Base-by-base conservation (phyloP, 805 yeast species). In the Kodamaea fukazawae region DNA sequence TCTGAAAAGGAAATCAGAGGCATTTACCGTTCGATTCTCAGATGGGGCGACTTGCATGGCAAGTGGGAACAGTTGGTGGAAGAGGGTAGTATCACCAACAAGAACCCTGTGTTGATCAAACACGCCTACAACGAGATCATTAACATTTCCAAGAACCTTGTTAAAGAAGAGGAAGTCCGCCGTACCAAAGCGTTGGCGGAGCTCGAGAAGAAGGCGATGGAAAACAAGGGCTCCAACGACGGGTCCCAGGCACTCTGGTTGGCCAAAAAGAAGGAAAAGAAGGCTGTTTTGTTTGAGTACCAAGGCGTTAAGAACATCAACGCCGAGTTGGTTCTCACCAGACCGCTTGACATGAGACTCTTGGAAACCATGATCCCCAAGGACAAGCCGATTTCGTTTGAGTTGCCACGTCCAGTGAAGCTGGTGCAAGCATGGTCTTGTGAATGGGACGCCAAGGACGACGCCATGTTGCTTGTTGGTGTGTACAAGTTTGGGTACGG, bases 401-500 rank as follows among this genome's bases (percentile, higher is more conserved):
- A 70, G 42, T 71, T 93, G 28, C 75, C 73, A 6, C 69, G 65
- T 42, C 66, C 71, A 10, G 85, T 93, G 13, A 90, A 90, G 63
- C 79, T 82, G 16, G 98, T 89, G 7, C 81, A 80, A 54, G 91
- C 86, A 32, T 93, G 99, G 99, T 76, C 78, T 38, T 86, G 96
- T 52, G 80, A 79, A 20, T 93, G 99, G 99, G 70, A 71, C 2
- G 70, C 73, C 10, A 78, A 72, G 23, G 96, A 93, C 57, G 99
- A 93, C 60, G 85, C 89, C 37, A 85, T 81, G 79, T 71, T 93
- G 39, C 61, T 93, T 45, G 78, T 86, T 26, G 99, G 99, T 47
- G 85, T 91, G 15, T 75, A 77, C 55, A 89, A 87, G 63, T 90
- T 90, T 62, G 99, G 99, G 0, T 90, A 88, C 60, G 98, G 98